Evolutionary conservation across 768 basidiomycete species (phyloP).

Genomic region (Melanogaster broomeanus): DNA sequence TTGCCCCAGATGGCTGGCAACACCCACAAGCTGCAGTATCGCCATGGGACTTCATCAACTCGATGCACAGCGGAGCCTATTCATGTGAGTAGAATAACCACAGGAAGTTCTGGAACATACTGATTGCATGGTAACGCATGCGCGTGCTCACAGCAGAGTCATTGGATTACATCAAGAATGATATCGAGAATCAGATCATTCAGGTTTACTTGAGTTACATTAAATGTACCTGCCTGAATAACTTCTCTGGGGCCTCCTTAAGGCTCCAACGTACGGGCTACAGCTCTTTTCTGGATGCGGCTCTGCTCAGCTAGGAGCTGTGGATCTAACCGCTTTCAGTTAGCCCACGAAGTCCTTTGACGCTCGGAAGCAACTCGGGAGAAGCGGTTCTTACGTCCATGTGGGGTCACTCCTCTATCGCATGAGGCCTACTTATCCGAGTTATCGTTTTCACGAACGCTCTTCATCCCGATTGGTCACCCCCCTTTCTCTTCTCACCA

Average conservation of each 20-base stretch:
- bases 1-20: too few species aligned
- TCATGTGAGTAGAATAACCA: neutral
- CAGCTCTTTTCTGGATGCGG: too few species aligned
- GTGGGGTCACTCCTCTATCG: neutral
- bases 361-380: neutral
- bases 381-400: slow-evolving; percentile 6
- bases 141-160: neutral
- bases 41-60: neutral
- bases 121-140: neutral
- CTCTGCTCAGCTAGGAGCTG: neutral
- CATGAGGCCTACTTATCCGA: neutral
- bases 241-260: too few species aligned
- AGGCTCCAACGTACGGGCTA: too few species aligned
- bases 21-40: neutral
- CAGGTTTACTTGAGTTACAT: too few species aligned
- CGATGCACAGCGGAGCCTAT: neutral
- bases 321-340: neutral
- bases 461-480: slow-evolving; percentile 2
- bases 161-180: neutral
- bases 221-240: too few species aligned
- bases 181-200: neutral
- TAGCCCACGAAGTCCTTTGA: neutral
- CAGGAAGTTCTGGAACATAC: too few species aligned
- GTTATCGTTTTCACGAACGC: neutral
- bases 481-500: slow-evolving; percentile 2